phyloP scores from a whole-genome alignment of 352 stramenopile species.

The Pythium rishiriense region DNA sequence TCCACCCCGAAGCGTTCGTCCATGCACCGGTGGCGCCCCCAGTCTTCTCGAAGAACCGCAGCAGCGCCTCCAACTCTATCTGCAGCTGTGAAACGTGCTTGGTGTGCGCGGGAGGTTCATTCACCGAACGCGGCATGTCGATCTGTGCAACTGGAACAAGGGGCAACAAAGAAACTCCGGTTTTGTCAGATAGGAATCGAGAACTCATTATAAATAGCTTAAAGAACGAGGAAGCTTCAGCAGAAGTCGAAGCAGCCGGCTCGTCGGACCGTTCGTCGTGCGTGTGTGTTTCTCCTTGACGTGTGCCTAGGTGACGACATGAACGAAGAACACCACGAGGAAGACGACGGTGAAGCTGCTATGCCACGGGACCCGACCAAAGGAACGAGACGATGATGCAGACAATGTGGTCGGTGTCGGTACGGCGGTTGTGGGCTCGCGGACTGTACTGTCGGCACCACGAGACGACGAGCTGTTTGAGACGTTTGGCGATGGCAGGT shows the following conservation, averaged over 20 bases:
- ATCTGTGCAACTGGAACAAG: neutral
- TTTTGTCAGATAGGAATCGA: no score
- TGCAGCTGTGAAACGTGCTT: conserved; percentile 39
- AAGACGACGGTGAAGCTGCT: no score
- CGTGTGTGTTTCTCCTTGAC: no score
- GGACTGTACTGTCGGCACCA: neutral
- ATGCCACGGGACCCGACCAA: no score
- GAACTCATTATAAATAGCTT: no score
- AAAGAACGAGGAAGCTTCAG: no score
- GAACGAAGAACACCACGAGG: neutral
- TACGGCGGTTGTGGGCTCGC: neutral
- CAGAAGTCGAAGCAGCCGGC: no score
- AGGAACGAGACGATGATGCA: neutral
- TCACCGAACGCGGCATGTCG: conserved; percentile 7
- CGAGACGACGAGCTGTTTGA: neutral
- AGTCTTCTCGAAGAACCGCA: conserved; percentile 42
- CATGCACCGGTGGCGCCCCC: conserved; percentile 38
- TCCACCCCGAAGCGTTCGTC: conserved; percentile 42
- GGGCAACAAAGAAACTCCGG: no score
- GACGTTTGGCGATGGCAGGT: neutral
- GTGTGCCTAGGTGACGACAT: neutral
- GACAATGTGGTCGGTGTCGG: neutral
- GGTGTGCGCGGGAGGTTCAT: conserved; percentile 7
- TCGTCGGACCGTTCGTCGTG: no score
- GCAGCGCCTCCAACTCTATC: conserved; percentile 49